Conservation (phyloP, 306 rosid genomes). For the Quercus parvula region DNA sequence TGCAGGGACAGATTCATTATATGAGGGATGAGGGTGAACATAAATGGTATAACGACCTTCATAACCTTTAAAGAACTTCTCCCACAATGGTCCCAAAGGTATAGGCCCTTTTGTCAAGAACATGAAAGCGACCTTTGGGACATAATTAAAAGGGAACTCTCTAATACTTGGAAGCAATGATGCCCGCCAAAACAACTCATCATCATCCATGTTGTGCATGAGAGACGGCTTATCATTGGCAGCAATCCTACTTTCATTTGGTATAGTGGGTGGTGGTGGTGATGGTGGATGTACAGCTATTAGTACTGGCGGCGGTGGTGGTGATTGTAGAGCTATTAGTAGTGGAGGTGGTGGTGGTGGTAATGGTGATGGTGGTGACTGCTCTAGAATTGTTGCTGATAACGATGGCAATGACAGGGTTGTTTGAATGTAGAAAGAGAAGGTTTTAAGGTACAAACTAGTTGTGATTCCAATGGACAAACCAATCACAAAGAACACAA, state of each 20-base stretch:
- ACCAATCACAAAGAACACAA: slow-evolving; percentile 40
- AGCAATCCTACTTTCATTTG: background rate
- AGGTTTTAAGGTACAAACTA: slow-evolving; percentile 27
- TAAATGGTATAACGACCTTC: slow-evolving; percentile 41
- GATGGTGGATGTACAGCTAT: background rate
- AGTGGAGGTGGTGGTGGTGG: background rate
- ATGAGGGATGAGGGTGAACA: slow-evolving; percentile 49
- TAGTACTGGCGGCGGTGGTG: background rate
- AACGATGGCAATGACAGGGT: background rate
- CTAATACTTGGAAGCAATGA: slow-evolving; percentile 29
- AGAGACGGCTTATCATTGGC: slow-evolving; percentile 5
- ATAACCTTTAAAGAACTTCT: slow-evolving; percentile 53
- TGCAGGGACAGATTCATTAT: slow-evolving; percentile 26
- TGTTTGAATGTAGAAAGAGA: slow-evolving; percentile 7
- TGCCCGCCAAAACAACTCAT: slow-evolving; percentile 41
- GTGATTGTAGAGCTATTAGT: background rate
- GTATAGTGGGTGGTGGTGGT: background rate
- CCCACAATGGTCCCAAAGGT: slow-evolving; percentile 52
- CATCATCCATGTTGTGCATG: slow-evolving; percentile 39
- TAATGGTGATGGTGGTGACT: background rate
- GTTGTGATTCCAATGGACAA: slow-evolving; percentile 41
- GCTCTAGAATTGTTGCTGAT: background rate
- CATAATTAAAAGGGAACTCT: slow-evolving; percentile 17
- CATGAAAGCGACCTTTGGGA: slow-evolving; percentile 63
- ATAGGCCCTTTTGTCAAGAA: slow-evolving; percentile 52